Evolutionary conservation across 345 rosid species (phyloP), one percentile per base, ranked within the genome.

Genomic region (Rubroshorea leprosula): DNA sequence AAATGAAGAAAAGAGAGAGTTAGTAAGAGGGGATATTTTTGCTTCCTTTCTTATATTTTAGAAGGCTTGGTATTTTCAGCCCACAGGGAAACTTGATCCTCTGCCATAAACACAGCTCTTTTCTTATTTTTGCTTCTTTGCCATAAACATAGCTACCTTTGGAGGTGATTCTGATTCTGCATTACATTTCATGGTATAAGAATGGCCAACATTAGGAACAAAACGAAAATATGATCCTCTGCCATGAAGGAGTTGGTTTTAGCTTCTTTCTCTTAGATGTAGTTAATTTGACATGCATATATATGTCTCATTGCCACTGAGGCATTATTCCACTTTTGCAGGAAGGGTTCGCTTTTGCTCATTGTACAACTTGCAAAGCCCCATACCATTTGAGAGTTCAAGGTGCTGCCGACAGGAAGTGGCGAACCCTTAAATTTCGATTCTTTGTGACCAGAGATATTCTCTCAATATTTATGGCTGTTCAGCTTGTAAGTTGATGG

Each of bases 301-400:
- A n/a, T n/a, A n/a, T n/a, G n/a, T n/a, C n/a, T n/a, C n/a, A n/a
- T n/a, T n/a, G n/a, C n/a, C n/a, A n/a, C 14, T 10, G 17, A 16
- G 47, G 17, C n/a, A 44, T 54, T 6, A 29, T 8, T 14, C 24
- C 35, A 9, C 27, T 59, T 21, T 35, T 79, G 63, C 84, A 94
- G 97, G 99, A 94, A 87, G 96, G 97, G 45, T 90, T 89, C 77
- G 97, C 99, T 57, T 94, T 94, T 85, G 90, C 97, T 48, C 99
- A 94, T 72, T 94, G 99, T 74, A 94, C 97, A 41, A 94, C 97
- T 74, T 94, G 99, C 80, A 94, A 94, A 83, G 89, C 93, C 52
- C 95, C 96, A 46, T 94, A 94, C 70, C 89, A 94, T 83, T 74
- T 90, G 74, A 82, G 99, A 74, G 97, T 94, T 77, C 97, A 94